phyloP scores from a whole-genome alignment of 2,329 filamentous ascomycete genomes.

The Diaporthe aspalathi region DNA sequence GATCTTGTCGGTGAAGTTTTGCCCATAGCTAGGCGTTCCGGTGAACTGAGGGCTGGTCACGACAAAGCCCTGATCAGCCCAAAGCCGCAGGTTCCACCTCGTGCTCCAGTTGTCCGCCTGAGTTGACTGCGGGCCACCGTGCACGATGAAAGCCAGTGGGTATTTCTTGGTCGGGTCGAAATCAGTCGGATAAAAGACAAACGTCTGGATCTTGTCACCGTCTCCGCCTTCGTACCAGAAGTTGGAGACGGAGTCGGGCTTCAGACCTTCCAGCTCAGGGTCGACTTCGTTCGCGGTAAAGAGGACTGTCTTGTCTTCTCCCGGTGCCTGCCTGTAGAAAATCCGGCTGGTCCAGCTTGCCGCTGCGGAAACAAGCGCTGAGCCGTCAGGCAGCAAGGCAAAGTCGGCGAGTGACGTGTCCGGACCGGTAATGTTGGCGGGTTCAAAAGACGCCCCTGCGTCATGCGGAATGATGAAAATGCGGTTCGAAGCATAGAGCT shows the following conservation, averaged over 20 bases:
- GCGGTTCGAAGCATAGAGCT: conserved; percentile 10
- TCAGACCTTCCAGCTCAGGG: conserved; percentile 48
- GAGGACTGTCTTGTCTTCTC: conserved; percentile 46
- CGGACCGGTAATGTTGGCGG: conserved; percentile 50
- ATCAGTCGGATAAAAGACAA: conserved; percentile 48
- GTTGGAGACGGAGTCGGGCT: conserved; percentile 48
- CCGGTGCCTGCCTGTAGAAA: conserved; percentile 47
- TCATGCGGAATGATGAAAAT: neutral
- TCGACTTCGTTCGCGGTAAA: conserved; percentile 52
- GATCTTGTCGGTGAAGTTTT: conserved; percentile 64
- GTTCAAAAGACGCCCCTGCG: conserved; percentile 42
- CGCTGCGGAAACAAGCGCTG: conserved; percentile 48
- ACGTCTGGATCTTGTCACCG: conserved; percentile 46
- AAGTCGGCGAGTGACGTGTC: conserved; percentile 45
- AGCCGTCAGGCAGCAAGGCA: conserved; percentile 45
- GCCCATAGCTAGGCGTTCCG: conserved; percentile 65
- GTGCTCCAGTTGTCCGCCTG: conserved; percentile 65
- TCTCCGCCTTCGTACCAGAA: conserved; percentile 50
- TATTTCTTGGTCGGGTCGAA: conserved; percentile 57
- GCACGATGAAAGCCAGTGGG: conserved; percentile 64
- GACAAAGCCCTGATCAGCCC: conserved; percentile 67
- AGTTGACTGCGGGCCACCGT: conserved; percentile 65
- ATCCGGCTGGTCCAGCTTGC: conserved; percentile 52
- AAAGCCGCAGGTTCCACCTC: conserved; percentile 65
- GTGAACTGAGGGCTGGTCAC: conserved; percentile 66